A percentile compares a stretch with the other conserved stretches of the same genome.
phyloP scores from a whole-genome alignment of 805 yeast genomes.

The Cyberlindnera galapagoensis region DNA sequence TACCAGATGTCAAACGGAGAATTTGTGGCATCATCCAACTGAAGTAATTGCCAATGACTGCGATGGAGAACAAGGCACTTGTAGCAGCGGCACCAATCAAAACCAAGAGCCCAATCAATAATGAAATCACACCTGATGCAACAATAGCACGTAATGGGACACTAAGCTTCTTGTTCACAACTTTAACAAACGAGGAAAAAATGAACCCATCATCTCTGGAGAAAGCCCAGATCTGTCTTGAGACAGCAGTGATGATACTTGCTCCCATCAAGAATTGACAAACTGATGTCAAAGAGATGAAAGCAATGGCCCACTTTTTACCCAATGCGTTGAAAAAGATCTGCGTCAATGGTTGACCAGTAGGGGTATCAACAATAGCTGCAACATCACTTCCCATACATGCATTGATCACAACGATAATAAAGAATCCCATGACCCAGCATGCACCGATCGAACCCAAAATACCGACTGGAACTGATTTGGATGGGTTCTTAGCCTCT shows the following conservation, averaged over 20 bases:
- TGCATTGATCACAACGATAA: slow-evolving; percentile 48
- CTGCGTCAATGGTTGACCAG: slow-evolving; percentile 65
- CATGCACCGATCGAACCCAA: slow-evolving; percentile 49
- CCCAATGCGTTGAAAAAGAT: slow-evolving; percentile 58
- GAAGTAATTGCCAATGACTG: slow-evolving; percentile 37
- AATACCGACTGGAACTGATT: slow-evolving; percentile 61
- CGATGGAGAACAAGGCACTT: slow-evolving; percentile 37
- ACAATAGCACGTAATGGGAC: slow-evolving; percentile 63
- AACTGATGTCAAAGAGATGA: slow-evolving; percentile 50
- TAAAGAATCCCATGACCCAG: slow-evolving; percentile 49
- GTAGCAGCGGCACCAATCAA: slow-evolving; percentile 38
- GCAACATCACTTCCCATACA: slow-evolving; percentile 41
- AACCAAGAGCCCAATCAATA: slow-evolving; percentile 34
- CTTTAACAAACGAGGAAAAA: slow-evolving; percentile 46
- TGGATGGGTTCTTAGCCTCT: slow-evolving; percentile 56
- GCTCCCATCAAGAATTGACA: slow-evolving; percentile 69
- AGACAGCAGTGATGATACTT: slow-evolving; percentile 51
- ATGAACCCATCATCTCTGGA: slow-evolving; percentile 75
- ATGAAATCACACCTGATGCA: slow-evolving; percentile 31
- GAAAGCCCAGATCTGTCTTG: slow-evolving; percentile 70
- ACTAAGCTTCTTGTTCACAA: slow-evolving; percentile 47
- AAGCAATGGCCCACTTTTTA: slow-evolving; percentile 58
- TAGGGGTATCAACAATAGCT: slow-evolving; percentile 33
- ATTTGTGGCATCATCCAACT: slow-evolving; percentile 36
- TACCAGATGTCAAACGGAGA: slow-evolving; percentile 38